Percentiles rank a stretch among this genome's conserved stretches.
Evolutionary conservation across 768 basidiomycete genomes (phyloP).

Genomic region (Tylopilus rubrobrunneus): DNA sequence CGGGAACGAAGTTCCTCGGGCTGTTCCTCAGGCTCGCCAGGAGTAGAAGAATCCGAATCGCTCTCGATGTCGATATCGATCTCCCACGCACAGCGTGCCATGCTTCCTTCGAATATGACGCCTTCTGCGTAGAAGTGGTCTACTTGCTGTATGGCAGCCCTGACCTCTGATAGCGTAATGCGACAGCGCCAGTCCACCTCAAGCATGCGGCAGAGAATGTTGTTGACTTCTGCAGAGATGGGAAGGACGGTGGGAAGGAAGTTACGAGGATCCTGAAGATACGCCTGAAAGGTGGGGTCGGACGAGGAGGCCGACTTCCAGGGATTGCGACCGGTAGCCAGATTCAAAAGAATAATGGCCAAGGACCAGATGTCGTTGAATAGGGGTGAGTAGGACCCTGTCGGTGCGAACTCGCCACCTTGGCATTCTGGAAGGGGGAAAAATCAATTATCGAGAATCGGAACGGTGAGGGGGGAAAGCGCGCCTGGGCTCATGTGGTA

Average conservation of each 20-base stretch:
- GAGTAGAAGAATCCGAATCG: constrained; percentile 56
- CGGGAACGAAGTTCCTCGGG: constrained; percentile 43
- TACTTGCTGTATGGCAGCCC: constrained; percentile 52
- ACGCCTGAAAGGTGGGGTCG: constrained; percentile 89
- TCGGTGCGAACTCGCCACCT: constrained; percentile 58
- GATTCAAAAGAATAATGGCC: constrained; percentile 93
- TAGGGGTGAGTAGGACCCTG: constrained; percentile 75
- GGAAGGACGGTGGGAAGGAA: constrained; percentile 88
- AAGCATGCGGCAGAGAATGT: constrained; percentile 70
- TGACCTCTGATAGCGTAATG: constrained; percentile 46
- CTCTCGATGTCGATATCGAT: constrained; percentile 61
- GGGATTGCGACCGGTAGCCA: constrained; percentile 91
- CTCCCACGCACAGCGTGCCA: constrained; percentile 78
- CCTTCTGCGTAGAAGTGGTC: constrained; percentile 69
- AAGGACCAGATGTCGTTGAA: constrained; percentile 96
- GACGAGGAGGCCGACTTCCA: constrained; percentile 84
- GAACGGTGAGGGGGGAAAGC: constrained; percentile 19
- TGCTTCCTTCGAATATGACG: constrained; percentile 75
- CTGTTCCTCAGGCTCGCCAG: constrained; percentile 38
- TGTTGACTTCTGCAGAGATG: constrained; percentile 70
- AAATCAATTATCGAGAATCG: constrained; percentile 16
- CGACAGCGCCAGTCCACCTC: constrained; percentile 60
- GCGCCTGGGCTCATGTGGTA: constrained; percentile 96
- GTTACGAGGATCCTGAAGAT: constrained; percentile 65
- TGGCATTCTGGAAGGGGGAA: constrained; percentile 69